Evolutionary conservation across 2,329 filamentous ascomycete genomes (phyloP).

Genomic region (Botrytis hyacinthi): DNA sequence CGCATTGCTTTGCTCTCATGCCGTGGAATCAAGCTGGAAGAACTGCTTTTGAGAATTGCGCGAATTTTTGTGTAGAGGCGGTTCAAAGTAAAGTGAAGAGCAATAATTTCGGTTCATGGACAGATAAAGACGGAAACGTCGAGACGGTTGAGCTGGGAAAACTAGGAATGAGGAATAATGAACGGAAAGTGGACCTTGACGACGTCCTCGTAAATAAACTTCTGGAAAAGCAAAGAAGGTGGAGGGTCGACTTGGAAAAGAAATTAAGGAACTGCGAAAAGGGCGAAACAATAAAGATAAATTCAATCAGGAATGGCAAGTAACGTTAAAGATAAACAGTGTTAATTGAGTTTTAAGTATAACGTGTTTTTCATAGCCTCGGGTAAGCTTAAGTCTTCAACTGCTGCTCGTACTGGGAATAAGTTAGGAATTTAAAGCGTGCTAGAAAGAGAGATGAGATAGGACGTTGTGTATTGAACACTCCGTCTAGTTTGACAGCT

Average conservation of each 20-base stretch:
- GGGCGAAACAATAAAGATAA: background rate
- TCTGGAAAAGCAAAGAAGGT: constrained; percentile 4
- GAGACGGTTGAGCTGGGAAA: background rate
- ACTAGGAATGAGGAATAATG: constrained; percentile 10
- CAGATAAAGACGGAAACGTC: background rate
- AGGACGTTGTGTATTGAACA: background rate
- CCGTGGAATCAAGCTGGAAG: constrained; percentile 15
- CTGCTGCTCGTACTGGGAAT: background rate
- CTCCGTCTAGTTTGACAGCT: background rate
- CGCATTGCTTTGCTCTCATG: constrained; percentile 67
- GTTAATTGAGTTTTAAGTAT: background rate
- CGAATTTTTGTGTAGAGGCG: constrained; percentile 4
- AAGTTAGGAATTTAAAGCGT: too few species aligned
- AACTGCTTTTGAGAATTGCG: constrained; percentile 15
- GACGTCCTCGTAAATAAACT: constrained; percentile 7
- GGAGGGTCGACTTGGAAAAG: constrained; percentile 9
- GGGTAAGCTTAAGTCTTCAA: background rate
- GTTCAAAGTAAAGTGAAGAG: background rate
- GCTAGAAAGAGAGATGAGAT: background rate
- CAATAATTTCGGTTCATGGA: constrained; percentile 3
- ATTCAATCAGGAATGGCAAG: background rate
- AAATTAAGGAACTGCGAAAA: background rate
- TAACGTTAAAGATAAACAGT: too few species aligned
- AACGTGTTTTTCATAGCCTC: too few species aligned
- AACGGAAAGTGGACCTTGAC: constrained; percentile 13